Conservation (phyloP, 2,329 filamentous ascomycete species). For the Trichoderma sp. region DNA sequence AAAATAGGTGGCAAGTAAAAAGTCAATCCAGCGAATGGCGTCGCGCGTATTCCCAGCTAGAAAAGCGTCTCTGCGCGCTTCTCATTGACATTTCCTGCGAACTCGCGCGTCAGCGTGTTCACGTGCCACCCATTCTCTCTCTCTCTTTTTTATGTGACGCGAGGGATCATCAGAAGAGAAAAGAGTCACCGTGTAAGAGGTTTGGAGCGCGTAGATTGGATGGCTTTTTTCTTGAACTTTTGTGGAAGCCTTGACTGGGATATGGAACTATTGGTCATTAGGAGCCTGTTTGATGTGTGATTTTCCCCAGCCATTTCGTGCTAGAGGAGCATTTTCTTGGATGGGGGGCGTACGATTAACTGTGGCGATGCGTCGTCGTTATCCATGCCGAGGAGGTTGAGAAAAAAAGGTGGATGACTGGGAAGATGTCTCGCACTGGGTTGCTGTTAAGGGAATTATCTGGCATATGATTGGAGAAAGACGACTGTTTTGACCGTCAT, state of each 20-base stretch:
- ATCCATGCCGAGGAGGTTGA: background rate
- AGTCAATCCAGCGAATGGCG: background rate
- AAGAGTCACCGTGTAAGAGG: background rate
- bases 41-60: background rate
- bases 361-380: background rate
- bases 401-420: background rate
- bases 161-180: background rate
- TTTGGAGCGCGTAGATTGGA: background rate
- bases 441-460: background rate
- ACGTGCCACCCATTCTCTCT: background rate
- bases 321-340: background rate
- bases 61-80: background rate
- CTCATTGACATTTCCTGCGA: background rate
- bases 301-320: background rate
- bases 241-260: background rate
- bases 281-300: background rate
- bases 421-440: background rate
- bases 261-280: background rate
- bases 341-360: background rate
- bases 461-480: background rate
- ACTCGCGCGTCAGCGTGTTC: constrained; percentile 7
- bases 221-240: background rate
- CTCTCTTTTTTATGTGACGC: background rate
- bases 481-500: background rate
- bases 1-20: background rate